Evolutionary conservation across 768 basidiomycete genomes (phyloP).

Genomic region (Boletus reticulatus): DNA sequence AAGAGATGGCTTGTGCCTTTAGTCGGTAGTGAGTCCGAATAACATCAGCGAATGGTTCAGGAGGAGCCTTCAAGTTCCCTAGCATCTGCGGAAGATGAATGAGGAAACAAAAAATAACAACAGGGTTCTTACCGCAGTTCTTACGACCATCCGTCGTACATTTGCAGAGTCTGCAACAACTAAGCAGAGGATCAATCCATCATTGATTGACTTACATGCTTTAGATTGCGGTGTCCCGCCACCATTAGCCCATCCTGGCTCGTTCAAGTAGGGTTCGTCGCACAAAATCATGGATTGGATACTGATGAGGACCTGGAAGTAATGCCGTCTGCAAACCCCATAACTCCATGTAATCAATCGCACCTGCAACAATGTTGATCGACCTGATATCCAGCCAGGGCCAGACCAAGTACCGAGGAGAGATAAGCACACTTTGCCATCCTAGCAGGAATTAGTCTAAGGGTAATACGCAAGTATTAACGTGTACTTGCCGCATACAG

Average conservation of each 20-base stretch:
- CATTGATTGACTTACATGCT: conserved; percentile 54
- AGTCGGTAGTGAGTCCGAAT: conserved; percentile 90
- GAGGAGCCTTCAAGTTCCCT: conserved; percentile 75
- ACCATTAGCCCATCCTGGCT: conserved; percentile 81
- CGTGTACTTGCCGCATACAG: conserved; percentile 70
- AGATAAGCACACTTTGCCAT: conserved; percentile 93
- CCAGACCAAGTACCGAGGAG: conserved; percentile 91
- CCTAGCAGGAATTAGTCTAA: conserved; percentile 40
- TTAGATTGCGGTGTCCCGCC: conserved; percentile 73
- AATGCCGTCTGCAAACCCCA: background rate
- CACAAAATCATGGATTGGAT: conserved; percentile 97
- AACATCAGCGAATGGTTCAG: conserved; percentile 83
- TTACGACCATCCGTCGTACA: conserved; percentile 88
- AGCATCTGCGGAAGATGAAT: conserved; percentile 59
- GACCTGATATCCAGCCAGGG: conserved; percentile 90
- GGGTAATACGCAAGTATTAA: background rate
- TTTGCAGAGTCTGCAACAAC: conserved; percentile 75
- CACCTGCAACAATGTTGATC: conserved; percentile 86
- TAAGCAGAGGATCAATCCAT: conserved; percentile 7
- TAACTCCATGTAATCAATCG: conserved; percentile 9
- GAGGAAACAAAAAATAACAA: background rate
- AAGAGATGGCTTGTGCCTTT: conserved; percentile 66
- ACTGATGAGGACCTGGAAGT: conserved; percentile 70
- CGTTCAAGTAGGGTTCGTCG: conserved; percentile 90
- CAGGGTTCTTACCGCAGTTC: conserved; percentile 63